Percentiles rank a stretch among this genome's conserved stretches.
Evolutionary conservation across 2,329 filamentous ascomycete species (phyloP).

Genomic region (Fusarium pilosicola): DNA sequence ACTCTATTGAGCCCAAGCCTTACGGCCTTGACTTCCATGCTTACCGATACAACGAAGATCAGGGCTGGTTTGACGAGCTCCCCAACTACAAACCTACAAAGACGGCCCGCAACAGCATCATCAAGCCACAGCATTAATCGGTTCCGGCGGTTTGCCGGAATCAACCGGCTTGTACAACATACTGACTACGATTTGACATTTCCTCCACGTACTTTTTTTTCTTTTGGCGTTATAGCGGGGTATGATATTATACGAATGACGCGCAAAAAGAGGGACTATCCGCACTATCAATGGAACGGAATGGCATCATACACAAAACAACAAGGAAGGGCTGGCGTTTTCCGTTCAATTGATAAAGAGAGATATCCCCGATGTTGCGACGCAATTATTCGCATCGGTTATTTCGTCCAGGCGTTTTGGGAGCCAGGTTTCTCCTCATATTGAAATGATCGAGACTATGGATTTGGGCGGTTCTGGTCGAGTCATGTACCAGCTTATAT

Average conservation of each 20-base stretch:
- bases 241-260: slow-evolving; percentile 33
- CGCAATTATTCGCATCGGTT: slow-evolving; percentile 36
- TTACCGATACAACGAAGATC: slow-evolving; percentile 85
- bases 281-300: slow-evolving; percentile 44
- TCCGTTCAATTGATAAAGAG: slow-evolving; percentile 45
- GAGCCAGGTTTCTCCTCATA: slow-evolving; percentile 5
- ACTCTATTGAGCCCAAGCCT: slow-evolving; percentile 95
- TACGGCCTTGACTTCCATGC: slow-evolving; percentile 98
- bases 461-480: slow-evolving; percentile 29
- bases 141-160: slow-evolving; percentile 1
- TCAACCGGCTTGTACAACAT: slow-evolving; percentile 39
- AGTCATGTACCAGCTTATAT: slow-evolving; percentile 15
- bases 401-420: slow-evolving; percentile 20
- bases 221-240: slow-evolving; percentile 37
- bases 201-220: slow-evolving; percentile 7
- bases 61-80: slow-evolving; percentile 84
- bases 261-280: slow-evolving; percentile 40
- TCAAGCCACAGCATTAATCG: slow-evolving; percentile 25
- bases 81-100: slow-evolving; percentile 82
- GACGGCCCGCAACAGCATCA: slow-evolving; percentile 48
- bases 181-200: slow-evolving; percentile 8
- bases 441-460: slow-evolving; percentile 22
- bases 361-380: slow-evolving; percentile 43
- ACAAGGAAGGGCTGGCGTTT: slow-evolving; percentile 42
- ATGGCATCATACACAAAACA: slow-evolving; percentile 36